These are phyloP conservation scores for Orbilia ellipsospora DNA, from an alignment of 2,329 filamentous ascomycete species.

Conservation along the genomic window DNA sequence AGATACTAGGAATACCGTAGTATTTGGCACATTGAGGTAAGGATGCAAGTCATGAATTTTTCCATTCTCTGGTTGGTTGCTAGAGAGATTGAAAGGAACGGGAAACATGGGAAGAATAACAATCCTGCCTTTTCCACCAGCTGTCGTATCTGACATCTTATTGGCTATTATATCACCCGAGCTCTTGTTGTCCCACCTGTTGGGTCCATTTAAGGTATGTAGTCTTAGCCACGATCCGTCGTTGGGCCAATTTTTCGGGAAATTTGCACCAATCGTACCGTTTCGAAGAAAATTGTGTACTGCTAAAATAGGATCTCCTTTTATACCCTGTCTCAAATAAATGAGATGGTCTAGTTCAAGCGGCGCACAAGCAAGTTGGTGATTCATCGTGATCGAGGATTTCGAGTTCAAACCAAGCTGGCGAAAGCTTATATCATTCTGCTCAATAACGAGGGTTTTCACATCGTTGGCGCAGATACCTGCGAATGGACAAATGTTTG, in stretches of 20 bases:
- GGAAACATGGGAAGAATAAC: too few relatives aligned
- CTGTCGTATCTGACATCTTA: neutral
- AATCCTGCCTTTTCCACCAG: too few relatives aligned
- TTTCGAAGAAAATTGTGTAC: too few relatives aligned
- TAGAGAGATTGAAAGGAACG: neutral
- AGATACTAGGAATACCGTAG: neutral
- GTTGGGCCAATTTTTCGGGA: too few relatives aligned
- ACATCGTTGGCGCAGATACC: neutral
- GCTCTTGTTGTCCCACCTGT: slow-evolving; percentile 5
- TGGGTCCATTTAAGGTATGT: slow-evolving; percentile 3
- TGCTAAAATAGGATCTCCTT: too few relatives aligned
- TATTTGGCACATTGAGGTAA: neutral
- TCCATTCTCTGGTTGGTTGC: neutral
- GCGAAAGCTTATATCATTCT: neutral
- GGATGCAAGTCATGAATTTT: neutral
- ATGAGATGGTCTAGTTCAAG: neutral
- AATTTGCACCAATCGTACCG: too few relatives aligned
- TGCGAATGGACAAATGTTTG: neutral
- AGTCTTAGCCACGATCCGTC: too few relatives aligned
- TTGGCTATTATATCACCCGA: neutral
- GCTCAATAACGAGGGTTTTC: neutral
- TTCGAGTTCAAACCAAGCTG: slow-evolving; percentile 12
- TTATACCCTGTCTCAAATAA: too few relatives aligned
- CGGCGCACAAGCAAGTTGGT: slow-evolving; percentile 6
- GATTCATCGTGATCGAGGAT: neutral